Conservation (phyloP, 2,329 filamentous ascomycete genomes). For the Aureobasidium pullulans region DNA sequence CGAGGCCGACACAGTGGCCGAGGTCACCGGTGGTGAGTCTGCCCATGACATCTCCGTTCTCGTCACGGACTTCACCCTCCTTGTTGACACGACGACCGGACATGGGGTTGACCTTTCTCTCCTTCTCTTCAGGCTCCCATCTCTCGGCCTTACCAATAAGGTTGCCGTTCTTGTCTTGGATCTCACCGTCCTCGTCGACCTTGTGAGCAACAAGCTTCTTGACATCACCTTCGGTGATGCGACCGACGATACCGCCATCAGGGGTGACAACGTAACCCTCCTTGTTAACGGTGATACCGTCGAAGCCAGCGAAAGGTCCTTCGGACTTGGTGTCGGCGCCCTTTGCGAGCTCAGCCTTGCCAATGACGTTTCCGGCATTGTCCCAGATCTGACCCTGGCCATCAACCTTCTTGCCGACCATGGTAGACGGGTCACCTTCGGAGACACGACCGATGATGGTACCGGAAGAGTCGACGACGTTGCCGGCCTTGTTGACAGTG, state of each 20-base stretch:
- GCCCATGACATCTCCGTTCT: slow-evolving; percentile 44
- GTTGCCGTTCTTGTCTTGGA: slow-evolving; percentile 48
- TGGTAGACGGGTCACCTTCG: slow-evolving; percentile 48
- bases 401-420: slow-evolving; percentile 56
- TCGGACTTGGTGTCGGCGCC: slow-evolving; percentile 45
- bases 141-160: slow-evolving; percentile 46
- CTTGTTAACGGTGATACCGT: slow-evolving; percentile 49
- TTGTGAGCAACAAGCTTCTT: slow-evolving; percentile 45
- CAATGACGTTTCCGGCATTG: slow-evolving; percentile 54
- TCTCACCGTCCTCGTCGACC: slow-evolving; percentile 46
- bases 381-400: slow-evolving; percentile 58
- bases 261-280: slow-evolving; percentile 48
- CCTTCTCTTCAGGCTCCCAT: slow-evolving; percentile 48
- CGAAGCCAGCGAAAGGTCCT: slow-evolving; percentile 54
- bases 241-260: slow-evolving; percentile 41
- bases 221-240: slow-evolving; percentile 43
- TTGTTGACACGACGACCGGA: slow-evolving; percentile 47
- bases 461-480: slow-evolving; percentile 54
- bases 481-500: slow-evolving; percentile 57
- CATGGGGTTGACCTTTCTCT: slow-evolving; percentile 54
- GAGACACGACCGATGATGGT: slow-evolving; percentile 50
- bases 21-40: slow-evolving; percentile 45
- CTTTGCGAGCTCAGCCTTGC: slow-evolving; percentile 49
- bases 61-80: slow-evolving; percentile 45
- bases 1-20: slow-evolving; percentile 45